Base-by-base conservation (phyloP, 495 filamentous ascomycete genomes). In the Neurospora sublineolata region DNA sequence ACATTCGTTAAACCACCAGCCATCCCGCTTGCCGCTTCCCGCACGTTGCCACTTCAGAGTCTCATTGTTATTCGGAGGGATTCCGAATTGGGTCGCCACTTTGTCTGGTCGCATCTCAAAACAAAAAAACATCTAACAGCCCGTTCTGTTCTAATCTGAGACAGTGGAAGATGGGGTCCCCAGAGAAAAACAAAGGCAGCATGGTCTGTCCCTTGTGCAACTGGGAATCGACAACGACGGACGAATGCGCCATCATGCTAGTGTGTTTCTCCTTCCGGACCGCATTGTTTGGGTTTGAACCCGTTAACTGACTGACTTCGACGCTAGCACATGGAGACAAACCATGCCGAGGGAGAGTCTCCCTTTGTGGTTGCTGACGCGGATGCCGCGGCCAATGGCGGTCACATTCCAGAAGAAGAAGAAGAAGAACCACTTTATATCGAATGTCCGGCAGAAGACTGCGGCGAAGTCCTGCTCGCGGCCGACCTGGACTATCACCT, bases 391-490 rank as follows among this genome's bases (percentile, higher is more conserved):
- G 71, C 12, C 44, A 70, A 39, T 14, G 70, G 39, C 16, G 36
- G 37, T 36, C 30, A 36, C 52, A 36, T 23, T 52, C 76, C 88
- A 86, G 89, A 90, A 74, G 82, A 90, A 78, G 93, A 94, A 77
- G 74, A 77, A 40, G 76, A 77, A 40, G 76, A 79, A 36, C 70
- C 79, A 27, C 75, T 83, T 9, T 93, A 89, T 74, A 83, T 89
- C 52, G 83, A 89, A 68, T 97, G 94, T 74, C 88, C 91, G 1
- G 81, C 87, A 10, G 84, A 88, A 14, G 87, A 86, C n/a, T 97
- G 93, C 79, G 90, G 89, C 27, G 92, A 97, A 76, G 77, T 84
- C 20, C 79, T 94, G 60, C 80, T 86, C 37, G 77, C 86, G 16
- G 76, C 80, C 3, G 88, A 93, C 73, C 79, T 95, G 40, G 86